Evolutionary conservation across 2,329 filamentous ascomycete species (phyloP).

Genomic region (Periconia sp.): DNA sequence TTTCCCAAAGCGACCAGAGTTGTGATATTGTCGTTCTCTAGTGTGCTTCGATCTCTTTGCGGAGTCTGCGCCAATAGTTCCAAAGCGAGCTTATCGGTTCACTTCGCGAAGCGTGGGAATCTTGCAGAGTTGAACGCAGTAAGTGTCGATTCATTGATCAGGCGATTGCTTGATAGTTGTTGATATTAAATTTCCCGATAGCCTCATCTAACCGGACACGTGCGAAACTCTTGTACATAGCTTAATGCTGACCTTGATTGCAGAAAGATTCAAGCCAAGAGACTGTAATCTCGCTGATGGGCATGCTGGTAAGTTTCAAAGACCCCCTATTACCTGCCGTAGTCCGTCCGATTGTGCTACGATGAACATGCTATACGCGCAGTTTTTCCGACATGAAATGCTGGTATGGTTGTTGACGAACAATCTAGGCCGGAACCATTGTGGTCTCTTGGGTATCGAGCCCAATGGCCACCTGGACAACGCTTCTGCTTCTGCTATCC

Average conservation of each 20-base stretch:
- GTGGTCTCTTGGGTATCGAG: conserved; percentile 79
- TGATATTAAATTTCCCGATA: conserved; percentile 17
- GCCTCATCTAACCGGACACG: conserved; percentile 18
- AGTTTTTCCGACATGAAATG: conserved; percentile 5
- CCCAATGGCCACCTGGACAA: conserved; percentile 72
- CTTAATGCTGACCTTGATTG: conserved; percentile 20
- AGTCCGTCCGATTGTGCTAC: background rate
- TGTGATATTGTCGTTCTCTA: conserved; percentile 63
- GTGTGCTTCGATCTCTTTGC: conserved; percentile 72
- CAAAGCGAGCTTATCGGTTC: conserved; percentile 88
- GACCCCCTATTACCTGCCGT: conserved; percentile 10
- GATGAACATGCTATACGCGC: conserved; percentile 1
- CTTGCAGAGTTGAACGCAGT: conserved; percentile 89
- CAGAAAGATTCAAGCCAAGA: conserved; percentile 92
- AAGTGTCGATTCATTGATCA: conserved; percentile 36
- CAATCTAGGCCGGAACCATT: conserved; percentile 69
- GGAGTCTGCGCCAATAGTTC: conserved; percentile 89
- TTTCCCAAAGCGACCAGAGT: conserved; percentile 68
- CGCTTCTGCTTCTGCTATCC: conserved; percentile 73
- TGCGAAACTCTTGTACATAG: conserved; percentile 19
- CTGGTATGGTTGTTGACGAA: conserved; percentile 19
- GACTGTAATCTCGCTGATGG: conserved; percentile 86
- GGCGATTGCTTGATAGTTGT: conserved; percentile 17
- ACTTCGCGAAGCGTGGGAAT: conserved; percentile 88
- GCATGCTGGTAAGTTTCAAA: conserved; percentile 69